Conservation (phyloP, 805 yeast species). For the Zygoascus biomembranicola region DNA sequence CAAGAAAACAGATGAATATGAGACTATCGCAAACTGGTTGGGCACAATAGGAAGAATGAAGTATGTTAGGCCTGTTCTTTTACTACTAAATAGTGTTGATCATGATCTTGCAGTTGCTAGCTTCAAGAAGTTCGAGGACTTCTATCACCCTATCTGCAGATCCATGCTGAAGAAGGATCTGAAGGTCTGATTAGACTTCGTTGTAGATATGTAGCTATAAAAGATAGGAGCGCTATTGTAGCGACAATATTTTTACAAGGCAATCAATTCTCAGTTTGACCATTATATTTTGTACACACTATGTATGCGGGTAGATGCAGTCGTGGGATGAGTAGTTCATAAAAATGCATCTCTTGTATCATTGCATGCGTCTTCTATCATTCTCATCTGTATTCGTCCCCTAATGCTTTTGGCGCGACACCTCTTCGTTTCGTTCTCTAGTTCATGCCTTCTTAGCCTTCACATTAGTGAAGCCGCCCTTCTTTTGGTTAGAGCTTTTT, state of each 20-base stretch:
- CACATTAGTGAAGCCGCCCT: not conserved
- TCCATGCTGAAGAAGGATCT: conserved; percentile 79
- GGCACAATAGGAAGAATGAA: conserved; percentile 94
- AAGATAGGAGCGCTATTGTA: not conserved
- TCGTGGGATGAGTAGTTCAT: not conserved
- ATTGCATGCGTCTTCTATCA: not conserved
- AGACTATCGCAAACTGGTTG: conserved; percentile 66
- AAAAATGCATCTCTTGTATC: not conserved
- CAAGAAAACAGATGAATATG: conserved; percentile 38
- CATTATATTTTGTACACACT: not conserved
- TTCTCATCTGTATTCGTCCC: not conserved
- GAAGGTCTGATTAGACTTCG: not conserved
- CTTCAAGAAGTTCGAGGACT: conserved; percentile 47
- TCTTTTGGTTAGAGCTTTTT: conserved; percentile 5
- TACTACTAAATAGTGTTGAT: conserved; percentile 55
- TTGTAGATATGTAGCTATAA: not conserved
- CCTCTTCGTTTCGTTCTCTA: not conserved
- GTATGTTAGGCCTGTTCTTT: conserved; percentile 81
- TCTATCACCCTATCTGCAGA: conserved; percentile 81
- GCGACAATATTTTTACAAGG: no score
- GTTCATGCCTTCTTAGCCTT: not conserved
- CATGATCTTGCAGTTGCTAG: conserved; percentile 56
- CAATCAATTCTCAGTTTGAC: not conserved
- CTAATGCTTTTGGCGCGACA: not conserved
- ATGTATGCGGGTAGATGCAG: not conserved